phyloP scores from a whole-genome alignment of 352 stramenopile genomes.

The Globisporangium lucens region DNA sequence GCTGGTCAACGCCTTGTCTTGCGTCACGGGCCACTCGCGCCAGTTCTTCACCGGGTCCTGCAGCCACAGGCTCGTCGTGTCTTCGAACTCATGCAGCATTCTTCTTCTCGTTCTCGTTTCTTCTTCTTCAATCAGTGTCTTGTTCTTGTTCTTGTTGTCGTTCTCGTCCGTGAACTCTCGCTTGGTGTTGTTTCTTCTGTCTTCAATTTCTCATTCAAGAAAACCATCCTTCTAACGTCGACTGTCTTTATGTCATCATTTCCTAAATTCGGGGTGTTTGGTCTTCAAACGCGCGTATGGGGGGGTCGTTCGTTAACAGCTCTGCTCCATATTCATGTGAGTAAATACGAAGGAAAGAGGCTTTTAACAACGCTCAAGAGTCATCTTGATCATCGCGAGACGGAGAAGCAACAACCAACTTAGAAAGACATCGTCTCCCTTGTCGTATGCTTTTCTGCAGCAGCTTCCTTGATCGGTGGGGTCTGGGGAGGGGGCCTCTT shows the following conservation, averaged over 20 bases:
- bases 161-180: slow-evolving; percentile 13
- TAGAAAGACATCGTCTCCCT: slow-evolving; percentile 90
- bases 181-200: slow-evolving; percentile 42
- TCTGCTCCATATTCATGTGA: slow-evolving; percentile 51
- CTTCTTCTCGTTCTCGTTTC: slow-evolving; percentile 27
- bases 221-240: slow-evolving; percentile 82
- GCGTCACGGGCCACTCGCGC: slow-evolving; percentile 42
- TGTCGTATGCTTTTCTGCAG: slow-evolving; percentile 70
- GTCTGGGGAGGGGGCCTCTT: slow-evolving; percentile 53
- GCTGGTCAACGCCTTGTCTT: slow-evolving; percentile 33
- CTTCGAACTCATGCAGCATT: slow-evolving; percentile 69
- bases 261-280: slow-evolving; percentile 59
- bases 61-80: slow-evolving; percentile 49
- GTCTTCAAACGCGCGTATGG: slow-evolving; percentile 47
- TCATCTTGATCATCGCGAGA: slow-evolving; percentile 71
- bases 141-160: slow-evolving; percentile 43
- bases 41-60: slow-evolving; percentile 48
- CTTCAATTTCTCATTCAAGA: slow-evolving; percentile 75
- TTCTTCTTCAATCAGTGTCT: slow-evolving; percentile 24
- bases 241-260: slow-evolving; percentile 70
- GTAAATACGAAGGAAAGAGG: slow-evolving; percentile 60
- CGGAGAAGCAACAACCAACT: slow-evolving; percentile 67
- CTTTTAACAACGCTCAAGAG: slow-evolving; percentile 65
- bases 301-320: slow-evolving; percentile 28
- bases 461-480: slow-evolving; percentile 58